A percentile compares a stretch with the other conserved stretches of the same genome.
These are phyloP conservation scores for Lachnellula occidentalis DNA, from an alignment of 2,329 filamentous ascomycete genomes.

Conservation along the genomic window DNA sequence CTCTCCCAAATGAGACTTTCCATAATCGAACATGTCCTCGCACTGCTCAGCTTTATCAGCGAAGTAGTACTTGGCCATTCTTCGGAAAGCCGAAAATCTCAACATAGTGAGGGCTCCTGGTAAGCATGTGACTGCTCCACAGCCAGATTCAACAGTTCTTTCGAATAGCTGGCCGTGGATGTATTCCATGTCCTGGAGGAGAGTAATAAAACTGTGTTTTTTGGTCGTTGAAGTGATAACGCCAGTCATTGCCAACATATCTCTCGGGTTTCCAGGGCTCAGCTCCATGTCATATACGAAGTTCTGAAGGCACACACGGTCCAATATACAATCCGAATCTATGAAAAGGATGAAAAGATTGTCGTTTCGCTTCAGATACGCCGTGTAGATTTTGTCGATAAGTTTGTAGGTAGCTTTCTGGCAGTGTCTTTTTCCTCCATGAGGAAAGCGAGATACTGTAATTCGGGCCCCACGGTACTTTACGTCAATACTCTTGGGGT, in stretches of 20 bases:
- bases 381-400: slow-evolving; percentile 85
- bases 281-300: slow-evolving; percentile 99
- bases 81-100: slow-evolving; percentile 90
- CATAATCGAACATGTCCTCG: slow-evolving; percentile 93
- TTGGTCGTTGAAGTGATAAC: slow-evolving; percentile 92
- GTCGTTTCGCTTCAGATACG: slow-evolving; percentile 82
- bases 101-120: slow-evolving; percentile 94
- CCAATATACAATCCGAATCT: slow-evolving; percentile 93
- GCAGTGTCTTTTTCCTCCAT: slow-evolving; percentile 89
- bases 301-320: slow-evolving; percentile 87
- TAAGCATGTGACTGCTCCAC: slow-evolving; percentile 88
- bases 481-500: slow-evolving; percentile 87
- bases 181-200: slow-evolving; percentile 97
- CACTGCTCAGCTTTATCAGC: slow-evolving; percentile 94
- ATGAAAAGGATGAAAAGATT: slow-evolving; percentile 95
- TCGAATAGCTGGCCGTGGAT: slow-evolving; percentile 96
- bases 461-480: slow-evolving; percentile 76
- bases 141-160: slow-evolving; percentile 88
- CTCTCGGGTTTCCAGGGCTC: slow-evolving; percentile 82
- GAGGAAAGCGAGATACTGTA: slow-evolving; percentile 85
- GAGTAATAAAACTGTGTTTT: slow-evolving; percentile 81
- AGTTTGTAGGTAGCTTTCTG: slow-evolving; percentile 91
- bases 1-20: slow-evolving; percentile 90
- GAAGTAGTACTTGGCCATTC: slow-evolving; percentile 98
- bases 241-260: slow-evolving; percentile 96